phyloP scores from a whole-genome alignment of 2,329 filamentous ascomycete genomes.

The Fusarium fujikuroi region DNA sequence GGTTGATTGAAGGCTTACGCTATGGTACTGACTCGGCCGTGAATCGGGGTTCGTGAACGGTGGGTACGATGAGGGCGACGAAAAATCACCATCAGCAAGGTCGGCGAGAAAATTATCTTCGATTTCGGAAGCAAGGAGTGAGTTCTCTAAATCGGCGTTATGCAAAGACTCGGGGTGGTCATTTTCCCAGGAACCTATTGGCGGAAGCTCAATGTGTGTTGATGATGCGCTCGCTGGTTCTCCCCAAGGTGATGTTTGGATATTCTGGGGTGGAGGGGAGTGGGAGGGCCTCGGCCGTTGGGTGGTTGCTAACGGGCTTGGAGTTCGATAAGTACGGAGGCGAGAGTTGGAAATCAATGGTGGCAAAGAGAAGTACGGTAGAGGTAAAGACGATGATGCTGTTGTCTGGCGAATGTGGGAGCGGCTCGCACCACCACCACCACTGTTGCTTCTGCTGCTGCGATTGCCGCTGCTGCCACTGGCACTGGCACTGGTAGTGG shows the following conservation, averaged over 20 bases:
- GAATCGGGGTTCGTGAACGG: constrained; percentile 39
- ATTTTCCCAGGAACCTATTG: constrained; percentile 1
- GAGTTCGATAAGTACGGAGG: constrained; percentile 2
- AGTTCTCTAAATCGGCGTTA: constrained; percentile 7
- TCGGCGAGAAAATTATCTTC: constrained; percentile 43
- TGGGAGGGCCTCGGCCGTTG: constrained; percentile 17
- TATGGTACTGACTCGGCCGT: constrained; percentile 22
- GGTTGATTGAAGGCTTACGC: constrained; percentile 20
- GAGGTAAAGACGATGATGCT: constrained; percentile 12
- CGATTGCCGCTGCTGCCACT: neutral
- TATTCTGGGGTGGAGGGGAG: neutral
- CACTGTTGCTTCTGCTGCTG: neutral
- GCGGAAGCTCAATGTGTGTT: constrained; percentile 8
- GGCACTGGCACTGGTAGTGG: neutral
- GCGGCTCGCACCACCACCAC: constrained; percentile 20
- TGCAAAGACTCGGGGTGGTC: neutral
- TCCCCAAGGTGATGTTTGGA: constrained; percentile 4
- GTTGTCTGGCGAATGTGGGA: constrained; percentile 29
- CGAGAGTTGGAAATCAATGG: constrained; percentile 23
- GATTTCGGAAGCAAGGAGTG: constrained; percentile 9
- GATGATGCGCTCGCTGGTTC: constrained; percentile 11
- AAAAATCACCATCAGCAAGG: constrained; percentile 48
- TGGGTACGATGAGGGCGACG: constrained; percentile 52
- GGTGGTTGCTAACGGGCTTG: constrained; percentile 32
- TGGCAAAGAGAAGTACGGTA: constrained; percentile 30